Evolutionary conservation across 129 eudicot species (phyloP).

Genomic region (Calendula officinalis): DNA sequence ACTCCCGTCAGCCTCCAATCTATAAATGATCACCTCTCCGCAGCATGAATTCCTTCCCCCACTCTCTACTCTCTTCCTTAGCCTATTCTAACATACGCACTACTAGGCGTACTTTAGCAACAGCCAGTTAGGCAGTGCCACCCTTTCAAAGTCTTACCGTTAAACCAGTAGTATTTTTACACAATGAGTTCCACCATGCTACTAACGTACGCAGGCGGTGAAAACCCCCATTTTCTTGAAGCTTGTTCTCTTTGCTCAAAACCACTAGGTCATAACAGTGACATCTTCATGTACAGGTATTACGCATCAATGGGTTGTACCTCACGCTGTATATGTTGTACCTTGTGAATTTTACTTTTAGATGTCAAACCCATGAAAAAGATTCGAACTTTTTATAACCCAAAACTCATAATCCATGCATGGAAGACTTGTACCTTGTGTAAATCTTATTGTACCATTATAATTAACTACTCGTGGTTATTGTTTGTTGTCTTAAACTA

Average conservation of each 20-base stretch:
- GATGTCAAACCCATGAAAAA: neutral
- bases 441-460: conserved; percentile 13
- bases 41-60: conserved; percentile 37
- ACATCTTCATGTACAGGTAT: conserved; percentile 89
- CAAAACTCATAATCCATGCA: neutral
- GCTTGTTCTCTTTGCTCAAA: conserved; percentile 71
- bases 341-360: conserved; percentile 5
- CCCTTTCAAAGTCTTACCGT: neutral
- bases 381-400: neutral
- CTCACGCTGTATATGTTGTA: conserved; percentile 4
- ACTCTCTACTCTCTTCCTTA: conserved; percentile 24
- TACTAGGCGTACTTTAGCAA: conserved; percentile 25
- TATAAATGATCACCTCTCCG: conserved; percentile 36
- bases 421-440: conserved; percentile 17
- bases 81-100: conserved; percentile 25
- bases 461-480: neutral
- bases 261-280: conserved; percentile 53
- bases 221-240: conserved; percentile 68
- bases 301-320: conserved; percentile 16
- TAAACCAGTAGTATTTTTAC: neutral
- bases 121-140: neutral
- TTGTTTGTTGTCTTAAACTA: neutral
- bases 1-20: neutral
- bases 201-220: conserved; percentile 45
- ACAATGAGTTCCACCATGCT: conserved; percentile 39